Base-by-base conservation (phyloP, 75 land plant species). In the Pinus albicaulis region DNA sequence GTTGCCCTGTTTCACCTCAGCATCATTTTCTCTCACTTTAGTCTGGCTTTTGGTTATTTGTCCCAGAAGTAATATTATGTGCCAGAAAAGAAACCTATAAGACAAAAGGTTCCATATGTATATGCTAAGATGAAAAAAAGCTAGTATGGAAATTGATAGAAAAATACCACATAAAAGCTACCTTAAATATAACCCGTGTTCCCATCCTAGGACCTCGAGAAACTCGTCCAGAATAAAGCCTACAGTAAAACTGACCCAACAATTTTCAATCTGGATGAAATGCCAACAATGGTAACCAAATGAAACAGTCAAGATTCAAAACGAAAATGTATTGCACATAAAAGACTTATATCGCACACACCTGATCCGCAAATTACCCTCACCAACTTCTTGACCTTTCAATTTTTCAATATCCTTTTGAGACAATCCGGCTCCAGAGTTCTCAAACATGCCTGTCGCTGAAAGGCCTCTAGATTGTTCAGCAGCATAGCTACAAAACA, bases 351-450 rank as follows among this genome's bases (percentile, higher is more conserved):
- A 72, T 61, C 44, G 66, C 77, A 71, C 48, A 61, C 63, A 91
- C 98, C 98, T 95, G 76, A 91, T 91, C 80, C 86, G 91, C 63
- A 95, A 91, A 74, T 79, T 80, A 4, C 96, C 98, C 75, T 95
- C 91, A 44, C 90, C 92, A 26, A 95, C 83, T 80, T 93, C 94
- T 80, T 91, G 98, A 38, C 78, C 82, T 74, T 82, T 85, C 61
- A 93, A 80, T 31, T 77, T 75, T 56, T 82, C 92, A 55, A 90
- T 61, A 62, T 90, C 92, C 22, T 83, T 80, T 11, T 78, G 36
- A 36, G 86, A 84, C 22, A 81, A 77, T 11, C 83, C 89, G 14
- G 72, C 28, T 62, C 80, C 82, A 6, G 74, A 13, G 31, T 83
- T 88, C 36, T 81, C 82, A 13, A 62, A 65, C 19, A 28, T 23